These are phyloP conservation scores for Cryptococcus deneoformans DNA, from an alignment of 1,284 basidiomycete genomes.

Conservation along the genomic window DNA sequence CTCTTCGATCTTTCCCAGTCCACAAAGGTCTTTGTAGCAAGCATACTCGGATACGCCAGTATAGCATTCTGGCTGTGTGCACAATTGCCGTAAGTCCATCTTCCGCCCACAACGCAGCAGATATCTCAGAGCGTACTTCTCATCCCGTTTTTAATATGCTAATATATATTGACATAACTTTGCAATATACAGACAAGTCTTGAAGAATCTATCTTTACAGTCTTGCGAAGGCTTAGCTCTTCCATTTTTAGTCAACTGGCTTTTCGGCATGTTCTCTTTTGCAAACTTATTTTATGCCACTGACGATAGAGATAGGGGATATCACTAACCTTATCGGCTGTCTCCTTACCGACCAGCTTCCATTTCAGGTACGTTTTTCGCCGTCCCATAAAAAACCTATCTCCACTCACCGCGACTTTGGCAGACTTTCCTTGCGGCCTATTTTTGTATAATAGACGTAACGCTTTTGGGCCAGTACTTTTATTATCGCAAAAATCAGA, in stretches of 20 bases:
- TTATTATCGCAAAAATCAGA: slow-evolving; percentile 57
- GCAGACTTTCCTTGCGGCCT: slow-evolving; percentile 81
- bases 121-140: not conserved
- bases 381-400: too few species aligned
- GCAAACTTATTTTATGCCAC: too few species aligned
- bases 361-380: slow-evolving; percentile 70
- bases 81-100: slow-evolving; percentile 75
- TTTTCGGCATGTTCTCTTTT: slow-evolving; percentile 61
- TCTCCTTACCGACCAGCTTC: slow-evolving; percentile 84
- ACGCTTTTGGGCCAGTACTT: slow-evolving; percentile 71
- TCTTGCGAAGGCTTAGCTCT: slow-evolving; percentile 83
- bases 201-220: slow-evolving; percentile 70
- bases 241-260: slow-evolving; percentile 87
- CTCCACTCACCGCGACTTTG: too few species aligned
- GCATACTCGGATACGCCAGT: slow-evolving; percentile 66
- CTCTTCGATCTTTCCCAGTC: slow-evolving; percentile 5
- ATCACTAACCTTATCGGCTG: slow-evolving; percentile 83
- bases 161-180: not conserved
- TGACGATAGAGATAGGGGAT: slow-evolving; percentile 60
- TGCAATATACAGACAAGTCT: slow-evolving; percentile 60
- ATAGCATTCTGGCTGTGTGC: slow-evolving; percentile 88
- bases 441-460: slow-evolving; percentile 78
- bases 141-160: not conserved
- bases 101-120: not conserved
- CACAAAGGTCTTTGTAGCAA: slow-evolving; percentile 23